Base-by-base conservation (phyloP, 2,329 filamentous ascomycete species). In the Capronia americana region DNA sequence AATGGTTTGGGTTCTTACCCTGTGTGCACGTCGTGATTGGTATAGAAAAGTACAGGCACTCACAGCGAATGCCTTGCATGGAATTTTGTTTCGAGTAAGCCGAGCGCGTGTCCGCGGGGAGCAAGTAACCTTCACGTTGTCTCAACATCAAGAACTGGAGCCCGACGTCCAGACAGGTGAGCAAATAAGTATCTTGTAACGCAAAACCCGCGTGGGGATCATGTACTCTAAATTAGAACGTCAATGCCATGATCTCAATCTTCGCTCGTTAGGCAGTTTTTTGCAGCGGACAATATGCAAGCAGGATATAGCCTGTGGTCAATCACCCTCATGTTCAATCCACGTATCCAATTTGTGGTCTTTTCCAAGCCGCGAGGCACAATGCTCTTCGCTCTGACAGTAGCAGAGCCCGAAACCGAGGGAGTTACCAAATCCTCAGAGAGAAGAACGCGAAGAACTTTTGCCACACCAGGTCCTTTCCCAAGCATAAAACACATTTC, bases 331-430 rank as follows among this genome's bases (percentile, higher is more conserved):
- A 20, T 46, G 20, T 20, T 32, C 38, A 44, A 48, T 46, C 24
- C 38, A 50, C n/a, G 57, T 48, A 28, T 59, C 57, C 57, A 59
- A 59, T 50, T 26, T 59, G 57, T 50, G 38, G 50, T 48, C n/a
- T 23, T 26, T 50, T 48, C 57, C 24, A 26, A 23, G 41, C 30
- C 30, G 26, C 53, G 28, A 56, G 30, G 26, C 26, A 17, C 7
- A 34, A 12, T 50, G 17, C 38, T 44, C 38, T 44, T 44, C 7
- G 38, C 38, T 44, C 38, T 44, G 38, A 44, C 8, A 44, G 38
- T 6, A 44, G 38, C 14, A 44, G 38, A 44, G 38, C 38, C 38
- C 38, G 38, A 44, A 44, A 44, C 38, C 38, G 20, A 44, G 17
- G n/a, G 32, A 34, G 32, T 17, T 44, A 44, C 38, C 38, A 44